Evolutionary conservation across 192 early-diverging fungal species (phyloP).

Genomic region (Podila verticillata): DNA sequence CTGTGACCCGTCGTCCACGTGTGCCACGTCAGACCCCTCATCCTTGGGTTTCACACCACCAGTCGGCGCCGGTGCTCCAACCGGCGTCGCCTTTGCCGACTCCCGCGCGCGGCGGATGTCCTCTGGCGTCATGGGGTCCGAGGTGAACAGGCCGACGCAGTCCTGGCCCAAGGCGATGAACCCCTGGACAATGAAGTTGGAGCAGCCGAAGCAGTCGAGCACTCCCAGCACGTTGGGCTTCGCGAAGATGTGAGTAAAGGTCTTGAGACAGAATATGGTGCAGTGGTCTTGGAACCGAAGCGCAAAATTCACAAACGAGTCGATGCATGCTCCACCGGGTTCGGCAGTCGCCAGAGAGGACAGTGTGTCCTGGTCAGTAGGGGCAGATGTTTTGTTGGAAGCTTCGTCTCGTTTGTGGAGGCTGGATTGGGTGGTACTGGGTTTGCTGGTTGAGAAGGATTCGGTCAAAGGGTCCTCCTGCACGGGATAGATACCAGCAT

Average conservation of each 20-base stretch:
- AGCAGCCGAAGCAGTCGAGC: slow-evolving; percentile 26
- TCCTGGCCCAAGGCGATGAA: slow-evolving; percentile 14
- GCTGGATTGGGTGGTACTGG: not conserved
- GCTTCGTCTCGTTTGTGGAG: slow-evolving; percentile 9
- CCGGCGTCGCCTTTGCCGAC: not conserved
- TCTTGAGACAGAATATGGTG: slow-evolving; percentile 25
- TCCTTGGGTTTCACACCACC: not conserved
- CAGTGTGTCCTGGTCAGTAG: not conserved
- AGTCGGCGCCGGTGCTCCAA: not conserved
- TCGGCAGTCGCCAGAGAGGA: not conserved
- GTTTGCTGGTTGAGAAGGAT: not conserved
- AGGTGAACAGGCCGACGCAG: slow-evolving; percentile 15
- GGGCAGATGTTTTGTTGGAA: not conserved
- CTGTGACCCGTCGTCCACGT: not conserved
- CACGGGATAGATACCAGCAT: not conserved
- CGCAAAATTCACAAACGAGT: slow-evolving; percentile 34
- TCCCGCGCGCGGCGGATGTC: not conserved
- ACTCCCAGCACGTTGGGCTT: slow-evolving; percentile 2
- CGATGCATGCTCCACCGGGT: slow-evolving; percentile 23
- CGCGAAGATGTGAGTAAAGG: not conserved
- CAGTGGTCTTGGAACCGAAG: slow-evolving; percentile 32
- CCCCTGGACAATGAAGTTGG: slow-evolving; percentile 18
- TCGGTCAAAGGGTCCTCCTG: not conserved
- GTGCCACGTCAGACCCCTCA: not conserved
- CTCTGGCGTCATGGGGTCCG: slow-evolving; percentile 6